phyloP scores from a whole-genome alignment of 495 filamentous ascomycete genomes.

The Thozetella sp. region DNA sequence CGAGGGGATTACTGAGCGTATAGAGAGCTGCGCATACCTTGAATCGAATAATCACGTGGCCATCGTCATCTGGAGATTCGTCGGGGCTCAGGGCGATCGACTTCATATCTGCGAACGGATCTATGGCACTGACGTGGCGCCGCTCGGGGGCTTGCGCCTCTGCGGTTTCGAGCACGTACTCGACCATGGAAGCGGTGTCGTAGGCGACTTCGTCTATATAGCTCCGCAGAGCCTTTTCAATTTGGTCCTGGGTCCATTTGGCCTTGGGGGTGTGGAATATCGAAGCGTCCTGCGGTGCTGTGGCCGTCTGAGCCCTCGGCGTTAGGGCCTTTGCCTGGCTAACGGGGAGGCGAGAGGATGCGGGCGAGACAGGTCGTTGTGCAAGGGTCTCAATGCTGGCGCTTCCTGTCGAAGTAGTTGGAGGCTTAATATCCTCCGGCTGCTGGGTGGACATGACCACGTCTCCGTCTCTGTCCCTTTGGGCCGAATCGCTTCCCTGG shows the following conservation, averaged over 20 bases:
- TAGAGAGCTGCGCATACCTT: constrained; percentile 31
- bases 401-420: background rate
- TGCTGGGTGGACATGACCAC: background rate
- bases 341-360: constrained; percentile 8
- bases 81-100: constrained; percentile 14
- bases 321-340: background rate
- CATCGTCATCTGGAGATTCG: constrained; percentile 23
- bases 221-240: constrained; percentile 26
- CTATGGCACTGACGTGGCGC: constrained; percentile 33
- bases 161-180: constrained; percentile 37
- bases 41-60: constrained; percentile 11
- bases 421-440: background rate
- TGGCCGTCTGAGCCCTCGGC: constrained; percentile 1
- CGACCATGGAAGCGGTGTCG: constrained; percentile 37
- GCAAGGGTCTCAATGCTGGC: background rate
- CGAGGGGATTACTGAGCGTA: background rate
- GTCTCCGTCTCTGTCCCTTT: background rate
- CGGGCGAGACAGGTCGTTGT: constrained; percentile 6
- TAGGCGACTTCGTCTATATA: constrained; percentile 29
- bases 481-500: background rate
- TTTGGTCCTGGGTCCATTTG: constrained; percentile 35
- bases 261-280: constrained; percentile 28
- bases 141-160: constrained; percentile 32
- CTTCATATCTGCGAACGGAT: constrained; percentile 40
- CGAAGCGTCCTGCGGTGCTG: constrained; percentile 22